These are phyloP conservation scores for Phytophthora hybrid DNA, from an alignment of 352 stramenopile species.

Conservation along the genomic window DNA sequence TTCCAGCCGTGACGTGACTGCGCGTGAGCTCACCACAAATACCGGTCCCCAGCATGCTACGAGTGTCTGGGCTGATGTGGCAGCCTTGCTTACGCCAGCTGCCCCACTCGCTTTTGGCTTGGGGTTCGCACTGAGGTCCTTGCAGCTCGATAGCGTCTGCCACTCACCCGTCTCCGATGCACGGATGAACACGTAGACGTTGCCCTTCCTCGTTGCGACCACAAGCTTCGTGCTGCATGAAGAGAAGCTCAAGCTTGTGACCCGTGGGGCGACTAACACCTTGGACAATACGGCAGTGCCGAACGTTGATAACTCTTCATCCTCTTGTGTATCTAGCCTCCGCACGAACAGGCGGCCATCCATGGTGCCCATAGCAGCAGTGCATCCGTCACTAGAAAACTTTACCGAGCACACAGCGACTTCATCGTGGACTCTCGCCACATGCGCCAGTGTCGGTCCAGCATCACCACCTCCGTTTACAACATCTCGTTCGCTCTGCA, in stretches of 20 bases:
- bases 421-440: slow-evolving; percentile 35
- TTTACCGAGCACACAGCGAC: slow-evolving; percentile 53
- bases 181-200: slow-evolving; percentile 61
- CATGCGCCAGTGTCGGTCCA: neutral
- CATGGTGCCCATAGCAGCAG: slow-evolving; percentile 51
- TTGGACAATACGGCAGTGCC: slow-evolving; percentile 38
- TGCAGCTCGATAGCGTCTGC: slow-evolving; percentile 30
- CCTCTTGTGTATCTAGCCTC: slow-evolving; percentile 13
- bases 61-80: slow-evolving; percentile 55
- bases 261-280: slow-evolving; percentile 57
- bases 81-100: slow-evolving; percentile 23
- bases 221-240: slow-evolving; percentile 38
- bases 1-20: slow-evolving; percentile 47
- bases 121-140: slow-evolving; percentile 51
- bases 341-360: slow-evolving; percentile 66
- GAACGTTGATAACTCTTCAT: slow-evolving; percentile 23
- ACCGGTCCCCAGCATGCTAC: slow-evolving; percentile 60
- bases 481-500: neutral
- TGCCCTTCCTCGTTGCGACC: slow-evolving; percentile 66
- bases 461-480: neutral
- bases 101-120: slow-evolving; percentile 39
- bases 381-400: slow-evolving; percentile 44
- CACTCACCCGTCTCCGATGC: slow-evolving; percentile 26
- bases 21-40: slow-evolving; percentile 55
- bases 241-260: slow-evolving; percentile 67